Evolutionary conservation across 2,329 filamentous ascomycete genomes (phyloP), one percentile per base, ranked within the genome.

Genomic region (Karstenula rhodostoma): DNA sequence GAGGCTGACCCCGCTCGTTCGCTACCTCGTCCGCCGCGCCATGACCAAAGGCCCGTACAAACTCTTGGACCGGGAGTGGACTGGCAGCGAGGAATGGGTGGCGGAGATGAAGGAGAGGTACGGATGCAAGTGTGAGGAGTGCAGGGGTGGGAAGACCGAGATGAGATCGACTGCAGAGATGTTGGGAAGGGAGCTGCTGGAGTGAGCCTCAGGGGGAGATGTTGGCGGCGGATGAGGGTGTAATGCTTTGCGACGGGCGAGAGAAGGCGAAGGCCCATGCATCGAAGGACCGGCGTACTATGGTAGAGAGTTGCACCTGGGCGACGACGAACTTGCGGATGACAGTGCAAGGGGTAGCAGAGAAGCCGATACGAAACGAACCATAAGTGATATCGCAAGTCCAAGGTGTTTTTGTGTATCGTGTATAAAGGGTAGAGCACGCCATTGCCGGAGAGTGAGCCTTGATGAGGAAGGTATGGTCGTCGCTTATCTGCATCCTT

Each of bases 401-500:
- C 17, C 44, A 47, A 15, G 10, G 5, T 47, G 44, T 1, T 29
- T 19, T 47, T 47, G 44, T 23, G n/a, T 47, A 23, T 47, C 44
- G 44, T n/a, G 44, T 47, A 23, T 15, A n/a, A 47, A 47, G 23
- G 12, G 23, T 29, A 15, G 44, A 47, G 44, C 44, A 47, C 44
- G 44, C 44, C 23, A 47, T 47, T 22, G 13, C 23, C 44, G 44
- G 44, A 47, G 13, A 15, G n/a, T 29, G 10, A 47, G 23, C 23
- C 44, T 29, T 29, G 44, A 47, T 27, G 23, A 47, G 44, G 23
- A 47, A 29, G 44, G 44, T 47, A 47, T 27, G 13, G 23, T 27
- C 44, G 15, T 47, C 44, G 44, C 44, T 47, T 47, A 47, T 47
- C 44, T 47, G 25, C 23, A 47, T 15, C 44, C 44, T 29, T 47